Evolutionary conservation across 208 protist species (phyloP).

Genomic region (Trypanosoma rangeli): DNA sequence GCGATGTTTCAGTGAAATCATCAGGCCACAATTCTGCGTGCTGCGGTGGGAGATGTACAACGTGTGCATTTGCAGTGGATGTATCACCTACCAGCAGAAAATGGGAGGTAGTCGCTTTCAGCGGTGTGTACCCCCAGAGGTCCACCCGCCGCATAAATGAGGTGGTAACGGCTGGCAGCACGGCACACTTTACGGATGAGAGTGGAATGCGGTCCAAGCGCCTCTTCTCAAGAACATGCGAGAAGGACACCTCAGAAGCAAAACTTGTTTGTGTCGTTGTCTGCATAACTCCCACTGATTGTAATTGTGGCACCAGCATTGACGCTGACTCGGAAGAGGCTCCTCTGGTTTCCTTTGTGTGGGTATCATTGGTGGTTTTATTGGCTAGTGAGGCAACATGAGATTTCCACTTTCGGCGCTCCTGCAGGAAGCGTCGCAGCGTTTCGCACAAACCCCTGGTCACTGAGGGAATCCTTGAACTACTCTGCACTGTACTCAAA

Average conservation of each 20-base stretch:
- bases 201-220: constrained; percentile 35
- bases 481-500: not conserved
- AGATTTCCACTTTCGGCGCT: constrained; percentile 9
- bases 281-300: not conserved
- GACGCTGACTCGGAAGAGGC: not conserved
- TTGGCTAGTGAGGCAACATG: not conserved
- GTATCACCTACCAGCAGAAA: constrained; percentile 52
- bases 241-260: constrained; percentile 30
- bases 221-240: constrained; percentile 26
- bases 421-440: constrained; percentile 19
- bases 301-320: not conserved
- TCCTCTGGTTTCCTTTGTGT: not conserved
- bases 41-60: constrained; percentile 22
- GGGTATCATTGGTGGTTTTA: not conserved
- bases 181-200: constrained; percentile 35
- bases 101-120: constrained; percentile 29
- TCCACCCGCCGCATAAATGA: constrained; percentile 59
- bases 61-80: constrained; percentile 27
- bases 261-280: not conserved
- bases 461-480: constrained; percentile 1
- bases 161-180: constrained; percentile 61
- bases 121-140: constrained; percentile 49
- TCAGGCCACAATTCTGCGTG: constrained; percentile 9
- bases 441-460: constrained; percentile 14
- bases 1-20: constrained; percentile 5